A percentile compares a stretch with the other conserved stretches of the same genome.
Evolutionary conservation across 2,329 filamentous ascomycete species (phyloP).

Genomic region (Aspergillus uvarum): DNA sequence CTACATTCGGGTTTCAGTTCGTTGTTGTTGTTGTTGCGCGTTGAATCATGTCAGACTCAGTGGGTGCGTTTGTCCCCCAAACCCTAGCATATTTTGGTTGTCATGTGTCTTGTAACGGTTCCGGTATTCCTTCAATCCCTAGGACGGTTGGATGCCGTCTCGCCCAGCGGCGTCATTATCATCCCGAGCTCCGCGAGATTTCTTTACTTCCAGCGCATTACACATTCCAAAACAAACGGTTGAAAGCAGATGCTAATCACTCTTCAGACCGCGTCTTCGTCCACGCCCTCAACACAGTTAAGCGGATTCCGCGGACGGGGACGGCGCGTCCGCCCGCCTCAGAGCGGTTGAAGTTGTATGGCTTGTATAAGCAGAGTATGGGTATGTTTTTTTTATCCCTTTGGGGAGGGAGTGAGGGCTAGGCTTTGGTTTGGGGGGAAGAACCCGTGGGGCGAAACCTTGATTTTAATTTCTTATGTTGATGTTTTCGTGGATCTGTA

Average conservation of each 20-base stretch:
- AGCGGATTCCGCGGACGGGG: conserved; percentile 92
- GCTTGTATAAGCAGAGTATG: conserved; percentile 98
- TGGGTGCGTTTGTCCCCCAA: conserved; percentile 37
- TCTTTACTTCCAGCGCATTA: too few species aligned
- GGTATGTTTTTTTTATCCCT: conserved; percentile 42
- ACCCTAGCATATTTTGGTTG: background rate
- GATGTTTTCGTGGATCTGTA: conserved; percentile 24
- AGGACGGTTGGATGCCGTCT: too few species aligned
- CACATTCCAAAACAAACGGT: too few species aligned
- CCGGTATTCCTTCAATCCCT: background rate
- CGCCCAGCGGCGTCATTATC: too few species aligned
- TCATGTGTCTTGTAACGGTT: background rate
- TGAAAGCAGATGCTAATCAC: background rate
- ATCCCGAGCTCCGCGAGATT: too few species aligned
- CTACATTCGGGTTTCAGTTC: conserved; percentile 16
- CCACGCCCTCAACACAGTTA: conserved; percentile 97
- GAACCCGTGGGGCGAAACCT: too few species aligned
- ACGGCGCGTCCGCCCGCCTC: conserved; percentile 80
- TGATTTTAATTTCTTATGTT: background rate
- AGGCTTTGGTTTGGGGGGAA: too few species aligned
- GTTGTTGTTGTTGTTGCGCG: conserved; percentile 1
- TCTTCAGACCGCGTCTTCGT: conserved; percentile 89
- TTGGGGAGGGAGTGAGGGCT: too few species aligned
- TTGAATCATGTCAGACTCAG: conserved; percentile 48
- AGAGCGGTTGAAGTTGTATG: conserved; percentile 90